Conservation (phyloP, 2,329 filamentous ascomycete genomes). For the Trichoderma pleuroti region DNA sequence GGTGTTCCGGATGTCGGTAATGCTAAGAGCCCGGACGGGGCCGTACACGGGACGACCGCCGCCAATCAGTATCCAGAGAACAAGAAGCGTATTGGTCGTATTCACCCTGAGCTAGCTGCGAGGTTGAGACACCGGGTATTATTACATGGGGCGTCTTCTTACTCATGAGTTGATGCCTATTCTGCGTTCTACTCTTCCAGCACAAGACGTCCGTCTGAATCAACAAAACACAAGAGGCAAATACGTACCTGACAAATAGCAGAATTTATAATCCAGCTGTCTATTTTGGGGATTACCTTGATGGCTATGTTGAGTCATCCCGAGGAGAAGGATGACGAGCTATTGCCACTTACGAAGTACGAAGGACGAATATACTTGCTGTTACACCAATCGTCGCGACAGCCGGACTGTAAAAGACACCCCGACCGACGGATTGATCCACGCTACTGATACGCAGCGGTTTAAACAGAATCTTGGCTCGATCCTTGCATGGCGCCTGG, state of each 20-base stretch:
- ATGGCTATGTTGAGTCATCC: neutral
- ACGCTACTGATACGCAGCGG: neutral
- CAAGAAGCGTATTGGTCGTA: neutral
- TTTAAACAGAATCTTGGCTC: neutral
- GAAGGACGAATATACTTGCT: neutral
- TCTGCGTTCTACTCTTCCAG: neutral
- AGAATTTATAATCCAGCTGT: no score
- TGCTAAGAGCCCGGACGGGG: conserved; percentile 3
- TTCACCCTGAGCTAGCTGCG: neutral
- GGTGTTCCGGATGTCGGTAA: neutral
- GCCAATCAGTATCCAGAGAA: neutral
- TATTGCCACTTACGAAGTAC: neutral
- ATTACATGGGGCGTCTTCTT: neutral
- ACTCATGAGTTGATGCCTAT: neutral
- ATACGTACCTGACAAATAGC: neutral
- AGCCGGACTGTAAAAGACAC: neutral
- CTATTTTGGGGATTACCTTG: neutral
- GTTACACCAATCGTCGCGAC: neutral
- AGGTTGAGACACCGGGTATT: neutral
- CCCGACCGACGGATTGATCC: conserved; percentile 1
- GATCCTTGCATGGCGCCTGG: neutral
- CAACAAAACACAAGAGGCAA: neutral
- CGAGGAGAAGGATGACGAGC: neutral
- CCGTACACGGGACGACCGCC: neutral
- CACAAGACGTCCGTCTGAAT: neutral